phyloP scores from a whole-genome alignment of 371 early-diverging fungal genomes.

The Apophysomyces sp. region DNA sequence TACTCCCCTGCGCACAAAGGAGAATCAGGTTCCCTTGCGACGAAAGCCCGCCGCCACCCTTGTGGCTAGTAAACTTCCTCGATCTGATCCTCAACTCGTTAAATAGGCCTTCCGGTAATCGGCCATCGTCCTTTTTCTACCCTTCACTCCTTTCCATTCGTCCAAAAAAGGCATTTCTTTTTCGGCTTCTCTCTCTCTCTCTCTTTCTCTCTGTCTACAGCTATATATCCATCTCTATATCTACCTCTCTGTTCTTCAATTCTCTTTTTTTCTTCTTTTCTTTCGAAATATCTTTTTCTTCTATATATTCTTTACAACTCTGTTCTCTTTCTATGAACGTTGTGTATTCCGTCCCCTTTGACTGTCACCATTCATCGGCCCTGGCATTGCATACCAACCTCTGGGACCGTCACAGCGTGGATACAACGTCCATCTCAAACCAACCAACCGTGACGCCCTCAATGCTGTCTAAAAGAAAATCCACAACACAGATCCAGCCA shows the following conservation, averaged over 20 bases:
- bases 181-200: not conserved
- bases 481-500: not conserved
- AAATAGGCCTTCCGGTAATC: not conserved
- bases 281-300: not conserved
- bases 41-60: not conserved
- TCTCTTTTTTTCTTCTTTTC: too few species aligned
- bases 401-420: not conserved
- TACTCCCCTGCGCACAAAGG: not conserved
- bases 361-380: not conserved
- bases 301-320: not conserved
- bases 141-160: not conserved
- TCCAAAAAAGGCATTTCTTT: not conserved
- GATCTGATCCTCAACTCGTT: not conserved
- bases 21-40: too few species aligned
- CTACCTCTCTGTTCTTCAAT: too few species aligned
- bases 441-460: not conserved
- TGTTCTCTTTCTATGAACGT: too few species aligned
- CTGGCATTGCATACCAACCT: not conserved
- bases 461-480: not conserved
- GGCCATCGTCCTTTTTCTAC: not conserved
- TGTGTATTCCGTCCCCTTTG: not conserved
- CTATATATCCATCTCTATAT: not conserved
- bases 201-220: too few species aligned
- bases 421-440: not conserved
- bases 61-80: not conserved